These are phyloP conservation scores for Lolium multiflorum DNA, from an alignment of 176 grass and related monocot species.

Conservation along the genomic window DNA sequence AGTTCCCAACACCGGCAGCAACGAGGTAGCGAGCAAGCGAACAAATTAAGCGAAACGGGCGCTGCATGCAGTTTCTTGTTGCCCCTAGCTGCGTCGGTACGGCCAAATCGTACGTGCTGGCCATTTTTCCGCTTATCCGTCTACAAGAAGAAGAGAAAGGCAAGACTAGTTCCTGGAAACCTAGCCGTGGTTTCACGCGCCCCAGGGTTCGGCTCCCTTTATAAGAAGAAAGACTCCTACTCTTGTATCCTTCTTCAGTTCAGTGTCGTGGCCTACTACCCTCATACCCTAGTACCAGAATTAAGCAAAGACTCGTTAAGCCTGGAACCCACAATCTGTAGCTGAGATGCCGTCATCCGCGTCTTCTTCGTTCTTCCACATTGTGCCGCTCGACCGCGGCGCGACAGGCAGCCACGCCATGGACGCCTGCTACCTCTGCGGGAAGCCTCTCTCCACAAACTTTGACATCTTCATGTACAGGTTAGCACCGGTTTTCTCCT, in stretches of 20 bases:
- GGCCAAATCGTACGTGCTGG: constrained; percentile 9
- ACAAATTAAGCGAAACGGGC: constrained; percentile 39
- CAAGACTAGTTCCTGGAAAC: constrained; percentile 37
- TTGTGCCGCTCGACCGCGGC: constrained; percentile 29
- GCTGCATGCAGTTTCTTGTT: constrained; percentile 44
- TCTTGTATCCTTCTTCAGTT: not conserved
- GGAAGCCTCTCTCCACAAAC: constrained; percentile 48
- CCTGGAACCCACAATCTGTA: not conserved
- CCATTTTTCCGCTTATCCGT: not conserved
- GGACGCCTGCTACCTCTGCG: constrained; percentile 57
- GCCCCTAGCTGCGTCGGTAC: constrained; percentile 28
- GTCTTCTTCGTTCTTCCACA: constrained; percentile 35
- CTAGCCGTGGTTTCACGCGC: constrained; percentile 44
- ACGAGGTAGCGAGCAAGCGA: constrained; percentile 29
- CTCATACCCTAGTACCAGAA: not conserved
- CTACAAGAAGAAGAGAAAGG: not conserved
- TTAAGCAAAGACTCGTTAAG: not conserved
- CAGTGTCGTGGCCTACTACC: not conserved
- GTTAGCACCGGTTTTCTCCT: constrained; percentile 15
- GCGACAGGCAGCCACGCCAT: constrained; percentile 20
- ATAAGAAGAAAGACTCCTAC: constrained; percentile 8
- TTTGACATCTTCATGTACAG: constrained; percentile 71
- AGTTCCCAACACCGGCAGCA: constrained; percentile 42
- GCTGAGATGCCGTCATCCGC: constrained; percentile 25
- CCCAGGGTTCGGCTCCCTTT: not conserved